A percentile compares a stretch with the other conserved stretches of the same genome.
phyloP scores from a whole-genome alignment of 2,329 filamentous ascomycete genomes.

The Fusarium illudens region DNA sequence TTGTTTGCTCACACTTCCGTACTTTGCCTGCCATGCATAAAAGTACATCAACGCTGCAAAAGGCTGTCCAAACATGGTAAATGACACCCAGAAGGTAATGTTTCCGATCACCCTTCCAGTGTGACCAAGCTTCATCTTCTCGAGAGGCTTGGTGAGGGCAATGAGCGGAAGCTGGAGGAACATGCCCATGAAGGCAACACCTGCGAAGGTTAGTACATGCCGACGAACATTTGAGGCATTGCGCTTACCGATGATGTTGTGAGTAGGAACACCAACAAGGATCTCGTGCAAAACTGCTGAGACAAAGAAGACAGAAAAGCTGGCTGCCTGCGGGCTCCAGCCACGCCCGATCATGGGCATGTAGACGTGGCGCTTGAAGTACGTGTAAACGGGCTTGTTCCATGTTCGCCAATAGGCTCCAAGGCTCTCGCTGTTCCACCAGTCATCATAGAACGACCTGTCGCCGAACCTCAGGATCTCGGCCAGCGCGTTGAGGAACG shows the following conservation, averaged over 20 bases:
- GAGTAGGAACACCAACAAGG: conserved; percentile 91
- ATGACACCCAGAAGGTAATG: conserved; percentile 94
- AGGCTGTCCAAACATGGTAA: conserved; percentile 94
- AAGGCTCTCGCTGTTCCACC: conserved; percentile 94
- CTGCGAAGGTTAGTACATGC: conserved; percentile 51
- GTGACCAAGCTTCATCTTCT: conserved; percentile 75
- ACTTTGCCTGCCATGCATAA: conserved; percentile 98
- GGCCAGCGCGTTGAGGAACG: conserved; percentile 87
- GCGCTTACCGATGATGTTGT: conserved; percentile 82
- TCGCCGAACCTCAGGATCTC: conserved; percentile 92
- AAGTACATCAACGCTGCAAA: conserved; percentile 93
- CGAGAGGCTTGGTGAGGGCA: conserved; percentile 77
- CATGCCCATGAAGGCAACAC: conserved; percentile 95
- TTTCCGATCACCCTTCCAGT: conserved; percentile 86
- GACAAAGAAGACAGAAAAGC: conserved; percentile 84
- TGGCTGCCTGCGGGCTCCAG: conserved; percentile 75
- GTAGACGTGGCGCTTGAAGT: conserved; percentile 95
- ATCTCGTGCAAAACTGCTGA: conserved; percentile 92
- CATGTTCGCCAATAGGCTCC: conserved; percentile 93
- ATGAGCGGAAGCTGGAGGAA: conserved; percentile 92
- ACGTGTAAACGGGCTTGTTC: conserved; percentile 98
- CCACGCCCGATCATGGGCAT: conserved; percentile 86
- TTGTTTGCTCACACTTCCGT: conserved; percentile 77
- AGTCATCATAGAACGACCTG: conserved; percentile 93
- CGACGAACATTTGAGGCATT: not conserved